Evolutionary conservation across 2,329 filamentous ascomycete genomes (phyloP).

Genomic region (Nemania bipapillata): DNA sequence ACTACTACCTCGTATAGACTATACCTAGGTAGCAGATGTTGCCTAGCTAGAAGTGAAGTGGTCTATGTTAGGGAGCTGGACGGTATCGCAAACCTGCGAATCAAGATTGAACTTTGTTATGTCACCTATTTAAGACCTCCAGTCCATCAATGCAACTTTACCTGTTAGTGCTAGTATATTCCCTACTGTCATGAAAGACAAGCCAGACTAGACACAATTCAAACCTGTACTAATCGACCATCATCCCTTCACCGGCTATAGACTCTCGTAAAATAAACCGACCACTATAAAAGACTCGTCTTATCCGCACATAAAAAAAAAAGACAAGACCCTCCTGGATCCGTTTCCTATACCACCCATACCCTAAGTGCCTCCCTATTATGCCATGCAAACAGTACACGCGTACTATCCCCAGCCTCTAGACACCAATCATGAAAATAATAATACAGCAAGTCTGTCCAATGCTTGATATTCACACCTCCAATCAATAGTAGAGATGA

Average conservation of each 20-base stretch:
- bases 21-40: too few relatives aligned
- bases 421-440: not conserved
- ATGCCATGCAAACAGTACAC: not conserved
- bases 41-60: too few relatives aligned
- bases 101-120: not conserved
- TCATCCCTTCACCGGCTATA: not conserved
- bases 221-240: not conserved
- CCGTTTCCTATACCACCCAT: not conserved
- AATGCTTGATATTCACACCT: not conserved
- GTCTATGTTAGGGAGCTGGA: not conserved
- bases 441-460: not conserved
- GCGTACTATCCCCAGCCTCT: not conserved
- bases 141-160: too few relatives aligned
- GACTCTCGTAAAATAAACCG: too few relatives aligned
- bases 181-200: too few relatives aligned
- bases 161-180: too few relatives aligned
- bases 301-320: not conserved
- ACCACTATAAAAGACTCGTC: not conserved
- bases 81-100: not conserved
- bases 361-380: not conserved
- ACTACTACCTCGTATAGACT: too few relatives aligned
- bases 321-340: not conserved
- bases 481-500: not conserved
- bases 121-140: not conserved
- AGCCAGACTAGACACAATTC: not conserved